Evolutionary conservation across 2,329 filamentous ascomycete species (phyloP).

Genomic region (Monilinia vaccinii-corymbosi): DNA sequence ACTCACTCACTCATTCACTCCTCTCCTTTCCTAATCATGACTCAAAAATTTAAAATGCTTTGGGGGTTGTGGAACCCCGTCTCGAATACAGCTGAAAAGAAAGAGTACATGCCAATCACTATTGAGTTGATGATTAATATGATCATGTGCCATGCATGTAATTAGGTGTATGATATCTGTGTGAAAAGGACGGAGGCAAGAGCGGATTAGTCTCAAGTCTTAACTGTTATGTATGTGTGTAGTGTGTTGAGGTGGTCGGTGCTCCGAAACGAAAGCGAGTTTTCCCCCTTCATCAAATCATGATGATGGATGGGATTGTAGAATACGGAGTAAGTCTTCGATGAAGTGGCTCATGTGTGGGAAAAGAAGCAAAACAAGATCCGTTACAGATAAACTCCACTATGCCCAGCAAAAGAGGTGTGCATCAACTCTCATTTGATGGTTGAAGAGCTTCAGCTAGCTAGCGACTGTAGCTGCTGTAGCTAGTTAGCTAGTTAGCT

Average conservation of each 20-base stretch:
- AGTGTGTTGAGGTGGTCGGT: not conserved
- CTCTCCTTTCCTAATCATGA: no score
- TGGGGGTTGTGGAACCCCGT: conserved; percentile 2
- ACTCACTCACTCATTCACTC: no score
- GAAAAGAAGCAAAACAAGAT: not conserved
- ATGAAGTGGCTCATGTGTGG: not conserved
- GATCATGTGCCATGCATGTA: not conserved
- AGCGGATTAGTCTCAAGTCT: not conserved
- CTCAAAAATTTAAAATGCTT: not conserved
- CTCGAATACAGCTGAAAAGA: conserved; percentile 5
- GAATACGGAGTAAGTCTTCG: not conserved
- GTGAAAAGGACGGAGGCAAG: not conserved
- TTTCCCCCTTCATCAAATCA: not conserved
- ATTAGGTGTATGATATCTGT: not conserved
- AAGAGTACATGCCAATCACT: not conserved
- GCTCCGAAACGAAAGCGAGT: conserved; percentile 6
- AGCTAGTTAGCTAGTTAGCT: no score
- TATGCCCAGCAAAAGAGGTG: not conserved
- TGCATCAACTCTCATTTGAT: conserved; percentile 7
- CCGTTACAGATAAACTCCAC: not conserved
- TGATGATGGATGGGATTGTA: conserved; percentile 1
- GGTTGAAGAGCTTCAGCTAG: not conserved
- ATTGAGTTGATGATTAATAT: not conserved
- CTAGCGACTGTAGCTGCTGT: no score
- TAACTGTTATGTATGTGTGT: not conserved